Conservation (phyloP, 345 rosid species). For the Citrus medica region DNA sequence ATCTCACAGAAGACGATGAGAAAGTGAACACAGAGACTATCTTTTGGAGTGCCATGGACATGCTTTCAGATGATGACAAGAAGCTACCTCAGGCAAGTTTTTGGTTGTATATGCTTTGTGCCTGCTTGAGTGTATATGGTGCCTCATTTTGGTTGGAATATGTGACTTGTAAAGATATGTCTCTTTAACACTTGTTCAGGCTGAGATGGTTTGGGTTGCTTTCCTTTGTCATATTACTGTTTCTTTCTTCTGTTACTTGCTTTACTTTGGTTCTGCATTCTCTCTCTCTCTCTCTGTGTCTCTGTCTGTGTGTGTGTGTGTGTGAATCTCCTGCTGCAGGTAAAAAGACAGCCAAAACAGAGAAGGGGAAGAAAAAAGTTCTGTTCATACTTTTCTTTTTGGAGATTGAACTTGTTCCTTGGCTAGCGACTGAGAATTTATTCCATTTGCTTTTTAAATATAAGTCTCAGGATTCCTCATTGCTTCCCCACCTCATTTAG, state of each 20-base stretch:
- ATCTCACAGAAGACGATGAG: slow-evolving; percentile 84
- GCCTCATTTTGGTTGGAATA: neutral
- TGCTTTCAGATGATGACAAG: slow-evolving; percentile 97
- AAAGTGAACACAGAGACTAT: slow-evolving; percentile 76
- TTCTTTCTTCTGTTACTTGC: neutral
- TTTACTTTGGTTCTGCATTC: neutral
- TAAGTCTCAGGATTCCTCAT: neutral
- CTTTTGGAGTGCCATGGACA: slow-evolving; percentile 96
- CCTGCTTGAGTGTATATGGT: neutral
- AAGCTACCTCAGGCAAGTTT: slow-evolving; percentile 97
- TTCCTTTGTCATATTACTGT: neutral
- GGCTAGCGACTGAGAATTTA: neutral
- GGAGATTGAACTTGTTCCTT: neutral
- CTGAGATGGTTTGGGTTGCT: neutral
- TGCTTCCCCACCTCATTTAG: neutral
- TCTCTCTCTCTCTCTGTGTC: neutral
- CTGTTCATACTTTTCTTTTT: neutral
- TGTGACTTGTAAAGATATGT: neutral
- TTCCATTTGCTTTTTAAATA: neutral
- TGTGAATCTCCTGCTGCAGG: neutral
- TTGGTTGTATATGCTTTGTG: neutral
- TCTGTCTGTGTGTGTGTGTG: too few species aligned
- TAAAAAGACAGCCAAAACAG: neutral
- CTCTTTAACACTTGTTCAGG: neutral
- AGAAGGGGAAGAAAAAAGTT: neutral